phyloP scores from a whole-genome alignment of 2,329 filamentous ascomycete species.

The Dryadomyces quercus-mongolicae region DNA sequence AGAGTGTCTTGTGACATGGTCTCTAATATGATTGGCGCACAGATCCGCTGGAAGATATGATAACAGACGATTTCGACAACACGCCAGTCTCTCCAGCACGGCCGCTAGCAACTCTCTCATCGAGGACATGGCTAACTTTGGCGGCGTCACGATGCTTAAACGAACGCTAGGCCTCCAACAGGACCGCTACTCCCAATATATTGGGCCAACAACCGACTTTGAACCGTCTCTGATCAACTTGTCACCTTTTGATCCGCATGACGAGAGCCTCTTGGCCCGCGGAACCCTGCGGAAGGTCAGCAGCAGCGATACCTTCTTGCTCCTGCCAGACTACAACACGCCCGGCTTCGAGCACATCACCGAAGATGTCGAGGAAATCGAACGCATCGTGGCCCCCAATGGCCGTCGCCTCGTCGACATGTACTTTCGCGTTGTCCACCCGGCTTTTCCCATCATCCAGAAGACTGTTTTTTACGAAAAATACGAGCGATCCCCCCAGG shows the following conservation, averaged over 20 bases:
- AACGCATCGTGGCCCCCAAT: slow-evolving; percentile 53
- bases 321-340: slow-evolving; percentile 63
- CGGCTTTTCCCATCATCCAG: slow-evolving; percentile 45
- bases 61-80: slow-evolving; percentile 39
- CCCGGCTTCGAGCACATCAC: slow-evolving; percentile 58
- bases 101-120: slow-evolving; percentile 50
- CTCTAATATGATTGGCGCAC: slow-evolving; percentile 36
- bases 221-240: slow-evolving; percentile 75
- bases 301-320: slow-evolving; percentile 66
- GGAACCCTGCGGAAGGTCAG: slow-evolving; percentile 64
- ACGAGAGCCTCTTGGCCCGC: slow-evolving; percentile 63
- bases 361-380: slow-evolving; percentile 52
- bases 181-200: slow-evolving; percentile 71
- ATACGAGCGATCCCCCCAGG: slow-evolving; percentile 41
- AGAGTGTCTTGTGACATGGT: background rate
- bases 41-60: slow-evolving; percentile 47
- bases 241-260: slow-evolving; percentile 67
- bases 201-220: slow-evolving; percentile 72
- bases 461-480: slow-evolving; percentile 52
- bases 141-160: slow-evolving; percentile 52
- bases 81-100: slow-evolving; percentile 48
- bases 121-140: slow-evolving; percentile 60
- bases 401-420: slow-evolving; percentile 52
- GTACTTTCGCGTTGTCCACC: slow-evolving; percentile 53
- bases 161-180: slow-evolving; percentile 63